phyloP scores from a whole-genome alignment of 768 basidiomycete species.

The Asterophora lycoperdoides region DNA sequence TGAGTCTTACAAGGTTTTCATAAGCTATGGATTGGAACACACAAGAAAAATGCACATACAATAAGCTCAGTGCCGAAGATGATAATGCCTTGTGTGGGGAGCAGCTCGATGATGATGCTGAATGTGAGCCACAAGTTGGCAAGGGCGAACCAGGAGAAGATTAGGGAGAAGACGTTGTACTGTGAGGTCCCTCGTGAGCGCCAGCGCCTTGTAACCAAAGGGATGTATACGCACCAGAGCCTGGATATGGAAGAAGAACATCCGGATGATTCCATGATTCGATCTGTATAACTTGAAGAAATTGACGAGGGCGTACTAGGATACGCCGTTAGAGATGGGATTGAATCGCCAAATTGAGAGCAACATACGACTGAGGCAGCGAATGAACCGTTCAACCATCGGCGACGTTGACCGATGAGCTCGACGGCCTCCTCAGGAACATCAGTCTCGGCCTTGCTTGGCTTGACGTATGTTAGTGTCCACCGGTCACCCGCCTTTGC shows the following conservation, averaged over 20 bases:
- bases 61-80: conserved; percentile 71
- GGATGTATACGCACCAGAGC: conserved; percentile 56
- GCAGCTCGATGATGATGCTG: conserved; percentile 88
- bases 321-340: conserved; percentile 1
- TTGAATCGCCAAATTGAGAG: background rate
- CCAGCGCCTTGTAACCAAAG: background rate
- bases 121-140: conserved; percentile 96
- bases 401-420: conserved; percentile 90
- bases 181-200: conserved; percentile 21
- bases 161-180: conserved; percentile 81
- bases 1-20: conserved; percentile 54
- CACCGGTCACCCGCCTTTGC: conserved; percentile 85
- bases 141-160: conserved; percentile 92
- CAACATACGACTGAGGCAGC: conserved; percentile 80
- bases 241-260: conserved; percentile 97
- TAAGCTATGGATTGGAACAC: background rate
- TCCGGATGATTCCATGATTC: conserved; percentile 81
- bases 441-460: conserved; percentile 93
- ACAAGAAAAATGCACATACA: conserved; percentile 40
- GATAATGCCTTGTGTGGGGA: conserved; percentile 48
- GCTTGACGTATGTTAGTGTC: conserved; percentile 89
- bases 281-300: conserved; percentile 88
- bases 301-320: conserved; percentile 88
- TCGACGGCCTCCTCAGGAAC: conserved; percentile 93
- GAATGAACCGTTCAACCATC: conserved; percentile 96